Evolutionary conservation across 2,329 filamentous ascomycete genomes (phyloP).

Genomic region (Aspergillus carbonarius): DNA sequence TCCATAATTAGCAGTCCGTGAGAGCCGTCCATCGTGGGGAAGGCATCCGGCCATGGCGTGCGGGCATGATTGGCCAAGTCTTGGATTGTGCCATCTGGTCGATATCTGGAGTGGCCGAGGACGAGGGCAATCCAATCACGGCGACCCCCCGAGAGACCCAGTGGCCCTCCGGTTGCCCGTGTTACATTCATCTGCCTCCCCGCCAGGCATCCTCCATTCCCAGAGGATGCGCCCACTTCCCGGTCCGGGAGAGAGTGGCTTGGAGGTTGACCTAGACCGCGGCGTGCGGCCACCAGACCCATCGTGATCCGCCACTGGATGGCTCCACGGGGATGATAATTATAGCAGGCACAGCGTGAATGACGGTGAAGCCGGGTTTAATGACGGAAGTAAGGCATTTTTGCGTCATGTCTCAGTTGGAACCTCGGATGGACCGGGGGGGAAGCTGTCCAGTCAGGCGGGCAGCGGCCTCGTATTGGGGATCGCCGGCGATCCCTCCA

Average conservation of each 20-base stretch:
- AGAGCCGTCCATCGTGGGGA: neutral
- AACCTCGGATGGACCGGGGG: neutral
- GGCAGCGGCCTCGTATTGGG: neutral
- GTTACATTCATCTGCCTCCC: neutral
- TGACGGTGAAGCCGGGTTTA: constrained; percentile 1
- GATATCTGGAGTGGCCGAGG: neutral
- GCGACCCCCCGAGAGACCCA: neutral
- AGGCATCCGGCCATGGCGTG: neutral
- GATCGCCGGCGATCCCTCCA: neutral
- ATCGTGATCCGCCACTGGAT: neutral
- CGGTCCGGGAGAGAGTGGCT: neutral
- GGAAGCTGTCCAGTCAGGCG: neutral
- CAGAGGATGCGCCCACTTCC: neutral
- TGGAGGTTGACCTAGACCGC: neutral
- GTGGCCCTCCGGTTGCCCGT: neutral
- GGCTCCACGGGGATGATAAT: neutral
- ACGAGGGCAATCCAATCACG: neutral
- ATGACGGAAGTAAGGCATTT: constrained; percentile 2
- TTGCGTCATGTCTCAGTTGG: constrained; percentile 8
- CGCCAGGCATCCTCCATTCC: neutral
- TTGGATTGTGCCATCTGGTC: constrained; percentile 4
- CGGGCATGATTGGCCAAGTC: constrained; percentile 4
- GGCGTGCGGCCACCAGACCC: neutral
- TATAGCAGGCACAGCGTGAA: neutral
- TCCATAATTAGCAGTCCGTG: neutral